A percentile compares a stretch with the other conserved stretches of the same genome.
phyloP scores from a whole-genome alignment of 441 rosid species.

The Populus hybrid region DNA sequence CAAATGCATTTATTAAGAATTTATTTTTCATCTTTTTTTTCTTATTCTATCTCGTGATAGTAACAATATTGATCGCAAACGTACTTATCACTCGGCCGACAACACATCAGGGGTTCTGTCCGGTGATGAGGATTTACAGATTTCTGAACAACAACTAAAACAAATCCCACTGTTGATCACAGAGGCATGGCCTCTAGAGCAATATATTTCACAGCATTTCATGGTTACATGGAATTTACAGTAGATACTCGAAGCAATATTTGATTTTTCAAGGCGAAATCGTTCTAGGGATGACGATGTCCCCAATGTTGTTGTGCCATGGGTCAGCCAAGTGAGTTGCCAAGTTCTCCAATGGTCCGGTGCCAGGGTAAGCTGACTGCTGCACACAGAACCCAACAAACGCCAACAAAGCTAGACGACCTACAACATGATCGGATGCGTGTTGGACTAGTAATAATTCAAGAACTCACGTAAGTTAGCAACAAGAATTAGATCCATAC shows the following conservation, averaged over 20 bases:
- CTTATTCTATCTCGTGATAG: too few species aligned
- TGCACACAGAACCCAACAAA: conserved; percentile 94
- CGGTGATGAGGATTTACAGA: too few species aligned
- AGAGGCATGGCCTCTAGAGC: conserved; percentile 19
- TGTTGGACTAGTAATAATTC: neutral
- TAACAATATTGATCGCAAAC: too few species aligned
- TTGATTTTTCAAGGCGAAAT: conserved; percentile 24
- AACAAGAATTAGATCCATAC: too few species aligned
- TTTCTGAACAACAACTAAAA: too few species aligned
- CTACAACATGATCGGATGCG: conserved; percentile 26
- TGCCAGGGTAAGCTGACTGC: conserved; percentile 94
- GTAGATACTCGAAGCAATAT: neutral
- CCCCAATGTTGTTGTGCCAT: conserved; percentile 96
- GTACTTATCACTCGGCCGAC: too few species aligned
- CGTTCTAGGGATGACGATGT: conserved; percentile 61
- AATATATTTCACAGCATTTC: too few species aligned
- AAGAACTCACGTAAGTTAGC: neutral
- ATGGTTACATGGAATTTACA: too few species aligned
- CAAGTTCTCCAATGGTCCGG: conserved; percentile 96
- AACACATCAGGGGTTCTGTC: too few species aligned
- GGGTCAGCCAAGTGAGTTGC: conserved; percentile 96
- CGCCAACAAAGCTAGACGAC: conserved; percentile 88
- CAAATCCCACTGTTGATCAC: too few species aligned
- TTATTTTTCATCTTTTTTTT: too few species aligned
- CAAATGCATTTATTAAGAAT: too few species aligned